These are phyloP conservation scores for Penicillium sp. DNA, from an alignment of 2,329 filamentous ascomycete species.

Conservation along the genomic window DNA sequence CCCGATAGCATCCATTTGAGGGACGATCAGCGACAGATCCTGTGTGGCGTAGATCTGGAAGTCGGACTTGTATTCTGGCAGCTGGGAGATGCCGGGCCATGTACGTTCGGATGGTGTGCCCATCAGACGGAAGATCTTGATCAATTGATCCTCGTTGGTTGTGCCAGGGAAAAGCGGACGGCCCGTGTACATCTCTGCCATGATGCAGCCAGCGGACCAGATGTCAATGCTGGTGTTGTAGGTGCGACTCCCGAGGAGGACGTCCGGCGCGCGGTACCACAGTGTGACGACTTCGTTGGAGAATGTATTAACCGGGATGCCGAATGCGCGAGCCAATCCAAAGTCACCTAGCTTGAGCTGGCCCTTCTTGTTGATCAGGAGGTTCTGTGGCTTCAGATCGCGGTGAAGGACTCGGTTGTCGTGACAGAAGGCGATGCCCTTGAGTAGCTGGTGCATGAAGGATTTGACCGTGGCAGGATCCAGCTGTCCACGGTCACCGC, in stretches of 20 bases:
- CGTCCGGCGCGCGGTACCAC: conserved; percentile 95
- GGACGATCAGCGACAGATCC: conserved; percentile 75
- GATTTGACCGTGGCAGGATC: conserved; percentile 90
- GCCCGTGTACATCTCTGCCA: conserved; percentile 99
- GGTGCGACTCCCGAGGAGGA: conserved; percentile 82
- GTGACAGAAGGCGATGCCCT: conserved; percentile 95
- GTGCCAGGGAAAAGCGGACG: conserved; percentile 92
- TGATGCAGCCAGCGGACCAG: conserved; percentile 98
- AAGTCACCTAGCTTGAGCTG: conserved; percentile 90
- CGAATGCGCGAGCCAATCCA: conserved; percentile 84
- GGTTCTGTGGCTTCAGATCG: conserved; percentile 90
- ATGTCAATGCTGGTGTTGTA: conserved; percentile 99
- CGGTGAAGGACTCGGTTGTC: conserved; percentile 92
- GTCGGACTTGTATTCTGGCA: conserved; percentile 94
- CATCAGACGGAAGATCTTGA: conserved; percentile 98
- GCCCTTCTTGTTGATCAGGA: conserved; percentile 86
- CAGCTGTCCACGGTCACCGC: conserved; percentile 78
- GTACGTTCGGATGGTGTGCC: conserved; percentile 89
- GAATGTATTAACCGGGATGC: conserved; percentile 95
- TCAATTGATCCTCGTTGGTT: conserved; percentile 93
- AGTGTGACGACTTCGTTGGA: conserved; percentile 95
- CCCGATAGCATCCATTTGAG: conserved; percentile 77
- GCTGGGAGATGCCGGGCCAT: conserved; percentile 89
- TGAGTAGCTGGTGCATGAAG: conserved; percentile 96
- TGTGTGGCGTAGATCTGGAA: conserved; percentile 93